Conservation (phyloP, 768 basidiomycete species). For the Mycena indigotica region DNA sequence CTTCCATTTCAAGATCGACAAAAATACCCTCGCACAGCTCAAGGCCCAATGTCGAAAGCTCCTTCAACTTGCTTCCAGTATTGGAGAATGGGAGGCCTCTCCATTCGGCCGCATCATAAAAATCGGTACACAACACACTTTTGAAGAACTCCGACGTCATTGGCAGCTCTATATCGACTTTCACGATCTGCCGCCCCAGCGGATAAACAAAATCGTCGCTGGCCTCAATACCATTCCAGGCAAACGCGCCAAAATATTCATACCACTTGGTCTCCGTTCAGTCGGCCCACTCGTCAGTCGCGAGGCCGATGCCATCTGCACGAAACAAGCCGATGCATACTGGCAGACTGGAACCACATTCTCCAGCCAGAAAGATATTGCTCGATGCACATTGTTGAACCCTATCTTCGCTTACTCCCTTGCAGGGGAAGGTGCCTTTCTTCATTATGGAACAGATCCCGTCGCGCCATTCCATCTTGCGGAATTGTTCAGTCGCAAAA, state of each 20-base stretch:
- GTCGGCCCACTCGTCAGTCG: conserved; percentile 38
- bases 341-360: conserved; percentile 46
- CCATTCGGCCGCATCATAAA: conserved; percentile 40
- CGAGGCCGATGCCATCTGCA: conserved; percentile 14
- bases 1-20: conserved; percentile 49
- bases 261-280: conserved; percentile 29
- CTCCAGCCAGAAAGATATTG: conserved; percentile 17
- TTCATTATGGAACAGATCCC: conserved; percentile 48
- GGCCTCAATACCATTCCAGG: neutral
- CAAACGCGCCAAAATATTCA: neutral
- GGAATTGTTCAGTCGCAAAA: conserved; percentile 3
- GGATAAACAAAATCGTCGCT: conserved; percentile 8
- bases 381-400: conserved; percentile 36
- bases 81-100: conserved; percentile 42
- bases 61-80: conserved; percentile 32
- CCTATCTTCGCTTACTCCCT: conserved; percentile 48
- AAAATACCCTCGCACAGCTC: conserved; percentile 34
- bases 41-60: conserved; percentile 42
- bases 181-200: conserved; percentile 23
- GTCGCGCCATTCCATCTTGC: conserved; percentile 42
- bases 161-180: conserved; percentile 40
- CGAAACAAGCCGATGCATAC: conserved; percentile 29
- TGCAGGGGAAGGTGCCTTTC: conserved; percentile 38
- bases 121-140: conserved; percentile 41
- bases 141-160: conserved; percentile 40